Base-by-base conservation (phyloP, 177 flowering plant genomes). In the Telopea speciosissima region DNA sequence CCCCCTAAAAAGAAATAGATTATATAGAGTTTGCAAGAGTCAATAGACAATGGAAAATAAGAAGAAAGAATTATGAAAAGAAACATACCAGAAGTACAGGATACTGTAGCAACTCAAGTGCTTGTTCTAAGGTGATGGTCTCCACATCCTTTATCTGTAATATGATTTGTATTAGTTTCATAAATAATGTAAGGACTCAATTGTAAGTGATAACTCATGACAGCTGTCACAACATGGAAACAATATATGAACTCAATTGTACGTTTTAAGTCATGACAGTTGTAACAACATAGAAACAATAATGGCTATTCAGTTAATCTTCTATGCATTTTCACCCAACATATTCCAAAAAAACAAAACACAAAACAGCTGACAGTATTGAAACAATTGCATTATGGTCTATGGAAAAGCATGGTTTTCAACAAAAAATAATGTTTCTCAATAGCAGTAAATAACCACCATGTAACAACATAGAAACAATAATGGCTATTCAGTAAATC, bases 61-160 rank as follows among this genome's bases (percentile, higher is more conserved):
- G 36, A 65, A 45, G 23, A 4, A 23, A n/a, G 36, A 49, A 22
- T 21, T 65, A 40, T 49, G 54, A 49, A 44, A 58, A 68, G 21
- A 59, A 16, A 36, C 62, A 19, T 83, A 94, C 97, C 92, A 95
- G 72, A 22, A 85, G 83, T 76, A 85, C 8, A 75, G 99, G 97
- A 73, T 88, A 95, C n/a, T 82, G 83, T 59, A 95, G 77, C 73
- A 87, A 73, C 69, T 89, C 89, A 49, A 92, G 77, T 59, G 97
- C 97, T 54, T 82, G 84, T 72, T 95, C 94, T 71, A 92, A 78
- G 52, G 92, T 84, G 31, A 95, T 81, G 17, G 92, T 81, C 44
- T 75, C 76, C 58, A 81, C 82, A 79, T 89, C 84, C 77, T 86
- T 90, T 45, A 81, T 76, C 98, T 92, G 83, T 45, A 75, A 76